These are phyloP conservation scores for Hyphopichia buzzinii DNA, from an alignment of 1,139 yeast genomes.

Conservation along the genomic window DNA sequence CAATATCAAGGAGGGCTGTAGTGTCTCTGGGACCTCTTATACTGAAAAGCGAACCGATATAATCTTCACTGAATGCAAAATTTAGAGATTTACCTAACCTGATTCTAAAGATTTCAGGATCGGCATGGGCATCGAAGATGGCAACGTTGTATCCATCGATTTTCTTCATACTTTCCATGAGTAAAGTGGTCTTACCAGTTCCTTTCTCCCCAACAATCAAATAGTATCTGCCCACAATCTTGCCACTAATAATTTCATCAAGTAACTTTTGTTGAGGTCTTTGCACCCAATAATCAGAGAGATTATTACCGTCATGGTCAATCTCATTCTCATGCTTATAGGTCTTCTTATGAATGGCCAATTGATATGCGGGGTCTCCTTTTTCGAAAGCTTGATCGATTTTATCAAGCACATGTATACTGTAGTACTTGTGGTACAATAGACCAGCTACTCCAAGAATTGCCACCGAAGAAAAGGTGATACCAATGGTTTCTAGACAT, in stretches of 20 bases:
- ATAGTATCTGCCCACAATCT: constrained; percentile 64
- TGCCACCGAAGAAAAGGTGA: constrained; percentile 70
- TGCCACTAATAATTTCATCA: constrained; percentile 66
- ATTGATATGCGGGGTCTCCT: constrained; percentile 66
- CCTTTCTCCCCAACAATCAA: constrained; percentile 82
- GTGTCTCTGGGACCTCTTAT: constrained; percentile 85
- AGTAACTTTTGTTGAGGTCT: constrained; percentile 66
- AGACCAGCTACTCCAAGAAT: constrained; percentile 73
- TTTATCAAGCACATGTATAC: constrained; percentile 57
- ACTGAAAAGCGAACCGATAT: constrained; percentile 78
- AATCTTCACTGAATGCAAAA: constrained; percentile 75
- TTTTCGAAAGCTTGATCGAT: constrained; percentile 66
- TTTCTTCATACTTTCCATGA: constrained; percentile 67
- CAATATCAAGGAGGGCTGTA: constrained; percentile 78
- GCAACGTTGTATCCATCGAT: constrained; percentile 66
- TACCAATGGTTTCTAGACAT: constrained; percentile 69
- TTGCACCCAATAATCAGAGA: constrained; percentile 55
- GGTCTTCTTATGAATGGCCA: constrained; percentile 50
- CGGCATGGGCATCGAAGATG: constrained; percentile 80
- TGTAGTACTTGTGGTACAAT: constrained; percentile 63
- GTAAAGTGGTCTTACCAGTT: constrained; percentile 77
- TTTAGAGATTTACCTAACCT: constrained; percentile 74
- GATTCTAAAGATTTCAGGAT: constrained; percentile 78
- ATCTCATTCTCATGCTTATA: constrained; percentile 26
- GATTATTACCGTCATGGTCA: constrained; percentile 21